These are phyloP conservation scores for Gymnopilus dilepis DNA, from an alignment of 768 basidiomycete genomes.

Conservation along the genomic window DNA sequence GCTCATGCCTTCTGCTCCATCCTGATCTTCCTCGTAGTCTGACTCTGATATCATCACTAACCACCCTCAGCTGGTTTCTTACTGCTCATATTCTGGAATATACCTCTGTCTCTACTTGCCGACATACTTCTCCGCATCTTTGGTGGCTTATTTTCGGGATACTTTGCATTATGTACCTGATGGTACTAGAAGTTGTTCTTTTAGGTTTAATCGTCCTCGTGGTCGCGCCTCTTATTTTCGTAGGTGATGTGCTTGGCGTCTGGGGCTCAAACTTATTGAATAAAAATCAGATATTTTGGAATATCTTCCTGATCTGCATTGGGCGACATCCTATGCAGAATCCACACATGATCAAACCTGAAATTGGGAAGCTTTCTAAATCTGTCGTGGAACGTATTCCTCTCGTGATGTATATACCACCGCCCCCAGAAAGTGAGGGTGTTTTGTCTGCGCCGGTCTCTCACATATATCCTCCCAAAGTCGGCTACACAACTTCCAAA, in stretches of 20 bases:
- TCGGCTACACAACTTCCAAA: conserved; percentile 25
- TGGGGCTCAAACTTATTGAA: background rate
- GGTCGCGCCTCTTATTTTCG: conserved; percentile 78
- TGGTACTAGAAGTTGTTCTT: conserved; percentile 69
- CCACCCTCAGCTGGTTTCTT: conserved; percentile 84
- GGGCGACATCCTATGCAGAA: conserved; percentile 83
- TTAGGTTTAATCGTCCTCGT: conserved; percentile 81
- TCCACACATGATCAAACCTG: conserved; percentile 74
- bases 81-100: conserved; percentile 82
- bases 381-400: conserved; percentile 80
- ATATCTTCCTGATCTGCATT: conserved; percentile 76
- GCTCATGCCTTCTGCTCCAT: conserved; percentile 10
- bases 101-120: conserved; percentile 75
- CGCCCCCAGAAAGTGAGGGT: conserved; percentile 62
- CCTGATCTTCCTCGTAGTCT: conserved; percentile 31
- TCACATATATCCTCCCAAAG: conserved; percentile 69
- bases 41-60: conserved; percentile 66
- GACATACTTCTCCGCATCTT: conserved; percentile 74
- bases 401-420: conserved; percentile 84
- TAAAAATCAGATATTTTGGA: conserved; percentile 67
- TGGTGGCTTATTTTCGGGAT: conserved; percentile 90
- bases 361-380: conserved; percentile 76
- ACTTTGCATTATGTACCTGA: conserved; percentile 78
- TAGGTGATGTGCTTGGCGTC: conserved; percentile 40
- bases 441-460: conserved; percentile 41